Base-by-base conservation (phyloP, 2,329 filamentous ascomycete species). In the Talaromyces amestolkiae region DNA sequence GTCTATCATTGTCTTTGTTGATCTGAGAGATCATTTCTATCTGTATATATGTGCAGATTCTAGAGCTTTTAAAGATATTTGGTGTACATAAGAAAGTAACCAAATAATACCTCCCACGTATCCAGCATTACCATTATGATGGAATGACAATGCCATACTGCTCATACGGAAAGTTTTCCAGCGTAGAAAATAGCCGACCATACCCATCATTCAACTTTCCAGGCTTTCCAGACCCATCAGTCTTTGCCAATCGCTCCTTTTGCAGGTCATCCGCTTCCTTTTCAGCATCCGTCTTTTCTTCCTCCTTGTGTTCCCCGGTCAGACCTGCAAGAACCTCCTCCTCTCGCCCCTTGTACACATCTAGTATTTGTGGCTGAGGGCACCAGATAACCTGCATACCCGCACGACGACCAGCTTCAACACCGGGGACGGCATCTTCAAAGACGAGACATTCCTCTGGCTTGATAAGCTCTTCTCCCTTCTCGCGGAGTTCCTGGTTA, bases 371-470 rank as follows among this genome's bases (percentile, higher is more conserved):
- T 0, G 88, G 86, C 78, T 98, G 93, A 27, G 95, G 95, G 71
- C 88, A 90, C 95, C 95, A 99, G 1, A 97, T 84, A 13, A 96
- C 93, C 70, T 94, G 88, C 94, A 98, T 98, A 0, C 94, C 94
- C 0, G 95, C 95, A 69, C 95, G 87, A 62, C 95, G 84, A 4
- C 93, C 95, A 2, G 92, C 88, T 79, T 99, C 95, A 2, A 97
- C 92, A 3, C 95, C 95, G 0, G 93, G 92, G 1, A 98, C 93
- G 54, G 90, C 92, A 77, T 99, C 95, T 79, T 99, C 95, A 72
- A 99, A 98, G 0, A 98, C 95, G 17, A 99, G 83, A 75, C 95
- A 98, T 78, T 98, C 94, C 70, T 91, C 90, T 0, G 93, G 92
- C 63, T 75, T 83, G 68, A 99, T 89, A 62, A 84, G 82, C 66